These are phyloP conservation scores for Paraleonurus japonicus DNA, from an alignment of 257 asterid genomes.

Conservation along the genomic window DNA sequence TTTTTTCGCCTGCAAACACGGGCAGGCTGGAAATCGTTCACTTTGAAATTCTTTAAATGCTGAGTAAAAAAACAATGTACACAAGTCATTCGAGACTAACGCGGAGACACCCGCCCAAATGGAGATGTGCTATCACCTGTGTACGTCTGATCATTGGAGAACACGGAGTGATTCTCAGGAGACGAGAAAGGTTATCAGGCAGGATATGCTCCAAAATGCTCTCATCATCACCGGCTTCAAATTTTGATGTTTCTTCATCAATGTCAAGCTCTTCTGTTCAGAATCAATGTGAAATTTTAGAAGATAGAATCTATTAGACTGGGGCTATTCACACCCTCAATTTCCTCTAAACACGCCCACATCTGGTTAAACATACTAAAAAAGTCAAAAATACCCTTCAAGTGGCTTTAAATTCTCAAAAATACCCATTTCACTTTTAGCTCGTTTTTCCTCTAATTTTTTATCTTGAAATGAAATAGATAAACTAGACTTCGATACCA, in stretches of 20 bases:
- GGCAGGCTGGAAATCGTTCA: conserved; percentile 17
- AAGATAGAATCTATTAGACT: background rate
- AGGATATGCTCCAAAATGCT: conserved; percentile 65
- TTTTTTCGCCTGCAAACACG: conserved; percentile 47
- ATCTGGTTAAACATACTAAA: no score
- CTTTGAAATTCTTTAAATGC: background rate
- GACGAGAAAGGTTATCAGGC: conserved; percentile 68
- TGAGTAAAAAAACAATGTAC: background rate
- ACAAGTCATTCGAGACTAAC: conserved; percentile 49
- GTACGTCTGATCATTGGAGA: background rate
- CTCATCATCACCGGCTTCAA: background rate
- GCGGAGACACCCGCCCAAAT: conserved; percentile 40
- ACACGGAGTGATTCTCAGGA: conserved; percentile 42
- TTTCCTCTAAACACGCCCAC: no score
- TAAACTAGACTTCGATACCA: no score
- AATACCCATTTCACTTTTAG: no score
- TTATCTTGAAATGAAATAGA: no score
- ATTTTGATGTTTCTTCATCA: conserved; percentile 29
- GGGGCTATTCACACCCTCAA: background rate
- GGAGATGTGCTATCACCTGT: conserved; percentile 29
- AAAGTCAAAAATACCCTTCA: no score
- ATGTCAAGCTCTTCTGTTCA: conserved; percentile 35
- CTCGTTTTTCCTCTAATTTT: no score
- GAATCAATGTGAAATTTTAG: background rate
- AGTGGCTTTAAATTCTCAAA: no score